Conservation (phyloP, 345 rosid genomes). For the Eutrema heterophyllum region DNA sequence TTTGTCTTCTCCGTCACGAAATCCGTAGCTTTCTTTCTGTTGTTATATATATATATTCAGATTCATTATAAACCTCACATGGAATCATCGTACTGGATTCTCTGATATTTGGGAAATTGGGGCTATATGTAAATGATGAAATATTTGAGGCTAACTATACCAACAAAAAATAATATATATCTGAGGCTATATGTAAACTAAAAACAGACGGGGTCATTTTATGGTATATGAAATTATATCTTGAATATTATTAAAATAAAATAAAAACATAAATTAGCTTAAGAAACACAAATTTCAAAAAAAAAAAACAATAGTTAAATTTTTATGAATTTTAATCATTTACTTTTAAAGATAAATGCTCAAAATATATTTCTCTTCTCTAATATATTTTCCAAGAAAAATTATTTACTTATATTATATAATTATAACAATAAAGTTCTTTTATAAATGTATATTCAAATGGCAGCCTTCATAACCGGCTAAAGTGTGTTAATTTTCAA, state of each 20-base stretch:
- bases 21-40: constrained; percentile 21
- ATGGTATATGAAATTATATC: not conserved
- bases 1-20: constrained; percentile 17
- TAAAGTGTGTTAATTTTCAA: not conserved
- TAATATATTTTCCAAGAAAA: not conserved
- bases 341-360: not conserved
- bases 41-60: not conserved
- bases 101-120: not conserved
- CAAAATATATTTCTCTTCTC: not conserved
- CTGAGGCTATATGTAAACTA: no score
- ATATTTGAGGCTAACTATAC: not conserved
- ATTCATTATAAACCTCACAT: not conserved
- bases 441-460: not conserved
- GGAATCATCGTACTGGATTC: not conserved
- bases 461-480: not conserved
- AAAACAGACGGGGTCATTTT: not conserved
- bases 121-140: not conserved
- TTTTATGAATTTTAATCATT: not conserved
- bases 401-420: not conserved
- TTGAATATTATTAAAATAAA: not conserved
- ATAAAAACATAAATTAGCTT: not conserved
- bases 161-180: no score
- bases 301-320: not conserved
- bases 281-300: not conserved
- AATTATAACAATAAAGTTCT: not conserved